These are phyloP conservation scores for Pichia sp. DNA, from an alignment of 1,139 yeast genomes.

Conservation along the genomic window DNA sequence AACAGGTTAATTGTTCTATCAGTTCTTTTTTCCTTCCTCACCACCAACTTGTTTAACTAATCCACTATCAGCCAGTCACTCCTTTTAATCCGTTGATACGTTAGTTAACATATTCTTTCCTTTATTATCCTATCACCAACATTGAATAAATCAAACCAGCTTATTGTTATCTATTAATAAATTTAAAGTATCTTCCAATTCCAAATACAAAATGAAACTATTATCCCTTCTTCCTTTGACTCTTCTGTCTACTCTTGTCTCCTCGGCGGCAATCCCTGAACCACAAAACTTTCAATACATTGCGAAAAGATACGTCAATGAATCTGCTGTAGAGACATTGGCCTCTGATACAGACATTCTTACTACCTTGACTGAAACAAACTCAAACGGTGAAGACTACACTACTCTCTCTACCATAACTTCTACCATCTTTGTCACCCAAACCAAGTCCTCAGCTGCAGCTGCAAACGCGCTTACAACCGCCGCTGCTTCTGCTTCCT, in stretches of 20 bases:
- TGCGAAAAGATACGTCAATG: conserved; percentile 25
- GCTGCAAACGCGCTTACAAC: conserved; percentile 9
- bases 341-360: conserved; percentile 2
- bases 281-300: conserved; percentile 16
- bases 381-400: conserved; percentile 16
- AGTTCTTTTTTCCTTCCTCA: neutral
- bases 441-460: conserved; percentile 14
- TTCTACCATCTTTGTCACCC: conserved; percentile 27
- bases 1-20: neutral
- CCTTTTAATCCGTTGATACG: conserved; percentile 25
- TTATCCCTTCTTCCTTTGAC: conserved; percentile 1
- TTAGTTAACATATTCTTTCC: conserved; percentile 2
- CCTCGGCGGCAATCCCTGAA: conserved; percentile 21
- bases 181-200: neutral
- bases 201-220: conserved; percentile 7
- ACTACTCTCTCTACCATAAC: conserved; percentile 32
- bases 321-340: conserved; percentile 13
- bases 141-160: neutral
- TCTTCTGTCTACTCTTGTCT: conserved; percentile 14
- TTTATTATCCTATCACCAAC: neutral
- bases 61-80: conserved; percentile 27
- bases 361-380: conserved; percentile 9
- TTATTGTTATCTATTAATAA: neutral
- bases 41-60: conserved; percentile 6
- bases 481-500: conserved; percentile 2